A percentile compares a stretch with the other conserved stretches of the same genome.
Conservation (phyloP, 2,329 filamentous ascomycete genomes). For the Clarireedia homoeocarpa region DNA sequence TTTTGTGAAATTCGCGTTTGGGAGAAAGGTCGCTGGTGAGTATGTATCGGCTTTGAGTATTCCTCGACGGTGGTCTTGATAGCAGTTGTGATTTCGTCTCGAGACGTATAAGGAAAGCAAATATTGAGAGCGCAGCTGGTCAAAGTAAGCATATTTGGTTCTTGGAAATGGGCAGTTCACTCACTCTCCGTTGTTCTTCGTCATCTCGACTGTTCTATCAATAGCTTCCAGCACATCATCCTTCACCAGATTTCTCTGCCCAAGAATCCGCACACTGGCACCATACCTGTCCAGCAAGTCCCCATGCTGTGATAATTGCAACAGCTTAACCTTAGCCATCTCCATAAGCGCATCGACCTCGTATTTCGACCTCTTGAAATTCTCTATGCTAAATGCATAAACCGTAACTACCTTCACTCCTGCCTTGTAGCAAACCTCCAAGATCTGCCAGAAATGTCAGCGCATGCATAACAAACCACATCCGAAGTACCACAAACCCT, state of each 20-base stretch:
- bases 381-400: constrained; percentile 98
- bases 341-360: constrained; percentile 97
- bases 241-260: constrained; percentile 75
- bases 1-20: constrained; percentile 81
- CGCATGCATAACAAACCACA: background rate
- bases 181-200: constrained; percentile 75
- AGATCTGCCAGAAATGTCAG: constrained; percentile 48
- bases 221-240: constrained; percentile 84
- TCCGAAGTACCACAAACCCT: constrained; percentile 45
- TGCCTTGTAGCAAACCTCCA: constrained; percentile 97
- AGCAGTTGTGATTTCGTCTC: constrained; percentile 88
- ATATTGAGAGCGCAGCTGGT: constrained; percentile 69
- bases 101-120: constrained; percentile 94
- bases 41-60: constrained; percentile 65
- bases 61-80: constrained; percentile 83
- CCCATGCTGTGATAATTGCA: constrained; percentile 86
- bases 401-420: constrained; percentile 96
- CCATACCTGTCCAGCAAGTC: constrained; percentile 90
- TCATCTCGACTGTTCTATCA: constrained; percentile 78
- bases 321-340: constrained; percentile 90
- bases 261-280: constrained; percentile 76
- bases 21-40: constrained; percentile 68
- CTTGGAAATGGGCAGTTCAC: constrained; percentile 16
- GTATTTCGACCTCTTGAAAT: constrained; percentile 94
- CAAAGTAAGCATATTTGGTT: background rate